A percentile compares a stretch with the other conserved stretches of the same genome.
These are phyloP conservation scores for Vigna radiata DNA, from an alignment of 306 rosid genomes.

Conservation along the genomic window DNA sequence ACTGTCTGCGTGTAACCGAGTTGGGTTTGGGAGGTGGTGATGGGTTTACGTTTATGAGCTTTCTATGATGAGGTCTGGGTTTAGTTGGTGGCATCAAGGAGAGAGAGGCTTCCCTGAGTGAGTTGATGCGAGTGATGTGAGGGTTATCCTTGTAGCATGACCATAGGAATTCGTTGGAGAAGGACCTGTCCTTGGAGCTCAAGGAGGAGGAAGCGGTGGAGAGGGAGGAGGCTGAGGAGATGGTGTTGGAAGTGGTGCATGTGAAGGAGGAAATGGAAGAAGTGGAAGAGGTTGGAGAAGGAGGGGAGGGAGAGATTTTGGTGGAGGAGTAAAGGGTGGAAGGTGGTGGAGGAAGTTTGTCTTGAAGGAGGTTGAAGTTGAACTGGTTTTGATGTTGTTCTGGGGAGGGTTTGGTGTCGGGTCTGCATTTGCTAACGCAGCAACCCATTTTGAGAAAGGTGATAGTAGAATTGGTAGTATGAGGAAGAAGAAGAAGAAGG, in stretches of 20 bases:
- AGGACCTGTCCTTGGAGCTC: conserved; percentile 63
- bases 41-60: conserved; percentile 29
- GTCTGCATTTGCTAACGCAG: conserved; percentile 93
- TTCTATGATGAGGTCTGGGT: conserved; percentile 14
- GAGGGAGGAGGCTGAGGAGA: conserved; percentile 54
- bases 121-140: conserved; percentile 66
- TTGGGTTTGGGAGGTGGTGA: conserved; percentile 17
- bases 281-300: conserved; percentile 64
- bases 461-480: not conserved
- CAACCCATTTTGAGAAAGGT: conserved; percentile 67
- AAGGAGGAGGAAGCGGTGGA: conserved; percentile 56
- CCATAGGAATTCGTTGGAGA: conserved; percentile 73
- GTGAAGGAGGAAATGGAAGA: conserved; percentile 63
- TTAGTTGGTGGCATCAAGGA: conserved; percentile 20
- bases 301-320: conserved; percentile 63
- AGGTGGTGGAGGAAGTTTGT: conserved; percentile 57
- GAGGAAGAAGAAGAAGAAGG: not conserved
- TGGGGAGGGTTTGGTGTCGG: conserved; percentile 46
- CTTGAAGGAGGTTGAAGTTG: conserved; percentile 27
- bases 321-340: conserved; percentile 37
- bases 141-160: conserved; percentile 78
- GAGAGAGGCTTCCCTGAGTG: conserved; percentile 55
- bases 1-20: conserved; percentile 8
- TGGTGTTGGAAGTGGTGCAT: conserved; percentile 50
- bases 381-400: not conserved